Conservation (phyloP, 2,329 filamentous ascomycete genomes). For the Aspergillus melleus region DNA sequence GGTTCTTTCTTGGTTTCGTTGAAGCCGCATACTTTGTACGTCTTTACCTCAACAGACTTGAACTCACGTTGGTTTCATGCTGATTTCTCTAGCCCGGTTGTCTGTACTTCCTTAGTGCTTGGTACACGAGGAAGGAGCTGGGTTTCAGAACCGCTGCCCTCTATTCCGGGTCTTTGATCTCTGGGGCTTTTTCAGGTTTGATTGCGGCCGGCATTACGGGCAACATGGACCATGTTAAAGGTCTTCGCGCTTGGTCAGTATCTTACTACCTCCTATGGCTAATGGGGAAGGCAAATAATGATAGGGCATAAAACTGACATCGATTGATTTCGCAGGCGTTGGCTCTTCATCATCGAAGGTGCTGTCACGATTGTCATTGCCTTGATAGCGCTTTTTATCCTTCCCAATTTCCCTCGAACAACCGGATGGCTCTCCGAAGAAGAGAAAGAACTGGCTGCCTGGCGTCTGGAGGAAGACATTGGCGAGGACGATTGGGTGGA, state of each 20-base stretch:
- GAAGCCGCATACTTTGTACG: slow-evolving; percentile 47
- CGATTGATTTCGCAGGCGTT: slow-evolving; percentile 40
- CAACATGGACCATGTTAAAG: slow-evolving; percentile 59
- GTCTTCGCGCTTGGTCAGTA: slow-evolving; percentile 58
- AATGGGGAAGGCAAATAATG: background rate
- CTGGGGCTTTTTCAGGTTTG: slow-evolving; percentile 69
- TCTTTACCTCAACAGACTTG: background rate
- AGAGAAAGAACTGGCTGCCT: slow-evolving; percentile 58
- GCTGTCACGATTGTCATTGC: slow-evolving; percentile 64
- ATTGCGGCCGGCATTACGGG: slow-evolving; percentile 65
- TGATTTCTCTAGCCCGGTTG: slow-evolving; percentile 56
- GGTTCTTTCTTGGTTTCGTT: slow-evolving; percentile 47
- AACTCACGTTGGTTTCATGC: slow-evolving; percentile 45
- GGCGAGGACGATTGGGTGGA: slow-evolving; percentile 64
- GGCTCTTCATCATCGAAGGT: slow-evolving; percentile 71
- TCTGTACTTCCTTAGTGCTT: slow-evolving; percentile 49
- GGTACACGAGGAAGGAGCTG: slow-evolving; percentile 69
- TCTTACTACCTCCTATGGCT: too few species aligned
- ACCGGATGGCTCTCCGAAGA: slow-evolving; percentile 61
- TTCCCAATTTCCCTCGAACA: slow-evolving; percentile 68
- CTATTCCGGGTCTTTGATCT: slow-evolving; percentile 66
- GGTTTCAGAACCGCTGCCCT: slow-evolving; percentile 49
- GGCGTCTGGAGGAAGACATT: slow-evolving; percentile 64
- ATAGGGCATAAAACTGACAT: background rate
- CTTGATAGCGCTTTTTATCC: slow-evolving; percentile 56